A percentile compares a stretch with the other conserved stretches of the same genome.
These are phyloP conservation scores for Xylaria longipes DNA, from an alignment of 495 filamentous ascomycete species.

Conservation along the genomic window DNA sequence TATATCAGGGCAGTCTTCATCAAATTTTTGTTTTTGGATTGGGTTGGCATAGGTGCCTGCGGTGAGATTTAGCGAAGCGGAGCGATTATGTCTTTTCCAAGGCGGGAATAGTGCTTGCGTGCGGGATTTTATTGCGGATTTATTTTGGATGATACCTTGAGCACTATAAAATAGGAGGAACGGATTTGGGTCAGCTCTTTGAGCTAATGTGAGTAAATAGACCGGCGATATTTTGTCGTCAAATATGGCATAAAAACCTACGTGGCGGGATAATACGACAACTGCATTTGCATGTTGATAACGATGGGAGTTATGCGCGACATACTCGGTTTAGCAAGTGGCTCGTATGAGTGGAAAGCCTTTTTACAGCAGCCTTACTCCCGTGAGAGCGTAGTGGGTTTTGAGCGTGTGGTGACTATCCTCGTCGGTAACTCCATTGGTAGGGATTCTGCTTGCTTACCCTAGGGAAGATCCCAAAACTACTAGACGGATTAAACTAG, in stretches of 20 bases:
- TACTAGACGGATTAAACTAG: too few relatives aligned
- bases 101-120: not conserved
- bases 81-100: not conserved
- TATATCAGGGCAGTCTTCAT: not conserved
- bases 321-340: not conserved
- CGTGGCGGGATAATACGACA: not conserved
- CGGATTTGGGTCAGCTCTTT: not conserved
- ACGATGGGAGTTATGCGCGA: not conserved
- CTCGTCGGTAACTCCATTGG: too few relatives aligned
- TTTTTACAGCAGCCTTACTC: not conserved
- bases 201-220: not conserved
- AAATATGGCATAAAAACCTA: not conserved
- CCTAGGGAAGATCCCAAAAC: too few relatives aligned
- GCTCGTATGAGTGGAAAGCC: not conserved
- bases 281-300: not conserved
- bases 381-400: not conserved
- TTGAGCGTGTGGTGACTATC: not conserved
- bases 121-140: not conserved
- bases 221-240: not conserved
- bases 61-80: slow-evolving; percentile 9
- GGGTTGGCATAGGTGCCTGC: too few relatives aligned
- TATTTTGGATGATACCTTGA: slow-evolving; percentile 12
- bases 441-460: too few relatives aligned
- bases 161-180: not conserved
- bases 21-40: not conserved